phyloP scores from a whole-genome alignment of 495 filamentous ascomycete genomes.

The Tuber magnatum region DNA sequence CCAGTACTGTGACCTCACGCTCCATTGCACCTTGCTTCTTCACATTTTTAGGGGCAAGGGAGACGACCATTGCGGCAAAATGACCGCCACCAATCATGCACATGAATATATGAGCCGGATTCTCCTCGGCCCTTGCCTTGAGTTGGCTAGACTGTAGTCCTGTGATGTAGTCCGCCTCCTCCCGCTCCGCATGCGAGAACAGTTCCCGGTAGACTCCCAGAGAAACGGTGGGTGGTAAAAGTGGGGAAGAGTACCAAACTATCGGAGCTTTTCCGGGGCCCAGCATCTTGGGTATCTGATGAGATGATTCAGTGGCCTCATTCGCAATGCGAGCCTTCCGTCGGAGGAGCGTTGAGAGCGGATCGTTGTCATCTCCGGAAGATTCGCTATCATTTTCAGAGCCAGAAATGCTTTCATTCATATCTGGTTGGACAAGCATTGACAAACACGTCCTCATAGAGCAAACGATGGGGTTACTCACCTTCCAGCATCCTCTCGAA shows the following conservation, averaged over 20 bases:
- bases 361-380: slow-evolving; percentile 37
- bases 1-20: slow-evolving; percentile 76
- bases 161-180: slow-evolving; percentile 63
- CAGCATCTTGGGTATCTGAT: slow-evolving; percentile 46
- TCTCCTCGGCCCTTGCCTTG: slow-evolving; percentile 35
- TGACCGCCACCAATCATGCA: slow-evolving; percentile 99
- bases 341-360: slow-evolving; percentile 24
- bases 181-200: slow-evolving; percentile 64
- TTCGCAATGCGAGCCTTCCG: slow-evolving; percentile 33
- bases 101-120: slow-evolving; percentile 71
- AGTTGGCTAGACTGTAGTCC: slow-evolving; percentile 52
- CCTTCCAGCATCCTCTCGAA: slow-evolving; percentile 74
- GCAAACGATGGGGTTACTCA: slow-evolving; percentile 5
- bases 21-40: slow-evolving; percentile 54
- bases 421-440: slow-evolving; percentile 48
- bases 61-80: slow-evolving; percentile 92
- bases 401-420: slow-evolving; percentile 40
- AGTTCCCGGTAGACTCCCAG: slow-evolving; percentile 79
- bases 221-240: slow-evolving; percentile 67
- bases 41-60: slow-evolving; percentile 68
- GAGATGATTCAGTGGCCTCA: slow-evolving; percentile 49
- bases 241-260: slow-evolving; percentile 73
- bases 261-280: slow-evolving; percentile 64
- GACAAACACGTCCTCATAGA: slow-evolving; percentile 16
- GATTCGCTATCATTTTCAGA: slow-evolving; percentile 47